These are phyloP conservation scores for Capillidium heterosporum DNA, from an alignment of 371 early-diverging fungal genomes.

Conservation along the genomic window DNA sequence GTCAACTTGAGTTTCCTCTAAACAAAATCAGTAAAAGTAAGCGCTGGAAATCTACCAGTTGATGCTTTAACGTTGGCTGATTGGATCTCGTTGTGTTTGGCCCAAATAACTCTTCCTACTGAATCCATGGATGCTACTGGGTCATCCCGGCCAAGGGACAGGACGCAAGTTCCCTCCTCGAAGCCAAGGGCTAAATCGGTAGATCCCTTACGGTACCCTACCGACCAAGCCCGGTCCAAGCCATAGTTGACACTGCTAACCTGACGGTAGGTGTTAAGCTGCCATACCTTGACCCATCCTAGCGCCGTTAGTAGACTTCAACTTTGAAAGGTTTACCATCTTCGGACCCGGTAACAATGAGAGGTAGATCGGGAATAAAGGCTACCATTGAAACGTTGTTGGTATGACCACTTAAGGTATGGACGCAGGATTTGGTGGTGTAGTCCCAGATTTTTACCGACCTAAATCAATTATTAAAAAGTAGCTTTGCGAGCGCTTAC, in stretches of 20 bases:
- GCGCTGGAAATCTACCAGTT: slow-evolving; percentile 18
- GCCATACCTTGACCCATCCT: slow-evolving; percentile 89
- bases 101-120: slow-evolving; percentile 94
- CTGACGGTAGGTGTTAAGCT: slow-evolving; percentile 87
- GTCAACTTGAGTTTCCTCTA: slow-evolving; percentile 59
- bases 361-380: slow-evolving; percentile 95
- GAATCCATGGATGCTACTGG: slow-evolving; percentile 95
- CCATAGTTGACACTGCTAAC: slow-evolving; percentile 93
- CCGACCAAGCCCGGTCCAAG: slow-evolving; percentile 90
- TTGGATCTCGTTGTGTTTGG: slow-evolving; percentile 87
- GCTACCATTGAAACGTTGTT: slow-evolving; percentile 90
- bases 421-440: slow-evolving; percentile 95
- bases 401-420: slow-evolving; percentile 93
- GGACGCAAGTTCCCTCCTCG: slow-evolving; percentile 86
- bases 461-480: slow-evolving; percentile 9
- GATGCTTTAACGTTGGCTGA: slow-evolving; percentile 79
- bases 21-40: not conserved
- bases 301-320: not conserved
- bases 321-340: slow-evolving; percentile 49
- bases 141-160: slow-evolving; percentile 88
- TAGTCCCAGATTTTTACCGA: slow-evolving; percentile 98
- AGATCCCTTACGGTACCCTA: slow-evolving; percentile 66
- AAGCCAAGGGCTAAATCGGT: slow-evolving; percentile 87
- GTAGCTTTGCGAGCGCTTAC: slow-evolving; percentile 13
- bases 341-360: slow-evolving; percentile 91